Base-by-base conservation (phyloP, 352 stramenopile species). In the Phytophthora capsici region DNA sequence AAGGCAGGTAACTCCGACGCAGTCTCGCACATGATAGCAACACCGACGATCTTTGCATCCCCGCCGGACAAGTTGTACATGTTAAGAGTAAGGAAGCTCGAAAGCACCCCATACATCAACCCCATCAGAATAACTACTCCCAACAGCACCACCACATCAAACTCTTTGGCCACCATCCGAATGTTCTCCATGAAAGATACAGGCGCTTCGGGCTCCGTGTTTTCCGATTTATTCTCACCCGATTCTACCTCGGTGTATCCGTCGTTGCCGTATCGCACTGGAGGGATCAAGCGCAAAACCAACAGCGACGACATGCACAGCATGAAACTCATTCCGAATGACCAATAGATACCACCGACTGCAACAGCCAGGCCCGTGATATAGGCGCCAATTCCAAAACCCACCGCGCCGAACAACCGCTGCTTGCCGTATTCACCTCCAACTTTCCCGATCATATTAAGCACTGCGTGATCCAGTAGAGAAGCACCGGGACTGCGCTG, bases 371-470 rank as follows among this genome's bases (percentile, higher is more conserved):
- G 46, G 0, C 81, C 84, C 2, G 82, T 80, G 7, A 91, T 37
- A 61, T 91, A 93, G 3, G 82, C 82, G 8, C 67, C 60, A n/a
- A 71, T 46, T 1, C 84, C 84, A 53, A 76, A 93, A 22, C 84
- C 82, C 13, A 93, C 66, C 3, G 84, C 82, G 23, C 82, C 84
- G 54, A 89, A 91, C 20, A 93, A 70, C 1, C 84, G 80, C 67
- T 93, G 84, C 62, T 90, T 90, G 48, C 84, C 84, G 57, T 90
- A 93, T 57, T 93, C 84, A 19, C 81, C 82, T 28, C 84, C 84
- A 34, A 81, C 69, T 49, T 79, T 80, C 9, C 56, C 66, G 22
- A 90, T 68, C 63, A 93, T 63, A 40, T 85, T 68, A 16, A 93
- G 65, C 28, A 91, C 65, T 3, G 84, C 78, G 67, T 89, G 78